These are phyloP conservation scores for Nakataea oryzae DNA, from an alignment of 2,329 filamentous ascomycete genomes.

Conservation along the genomic window DNA sequence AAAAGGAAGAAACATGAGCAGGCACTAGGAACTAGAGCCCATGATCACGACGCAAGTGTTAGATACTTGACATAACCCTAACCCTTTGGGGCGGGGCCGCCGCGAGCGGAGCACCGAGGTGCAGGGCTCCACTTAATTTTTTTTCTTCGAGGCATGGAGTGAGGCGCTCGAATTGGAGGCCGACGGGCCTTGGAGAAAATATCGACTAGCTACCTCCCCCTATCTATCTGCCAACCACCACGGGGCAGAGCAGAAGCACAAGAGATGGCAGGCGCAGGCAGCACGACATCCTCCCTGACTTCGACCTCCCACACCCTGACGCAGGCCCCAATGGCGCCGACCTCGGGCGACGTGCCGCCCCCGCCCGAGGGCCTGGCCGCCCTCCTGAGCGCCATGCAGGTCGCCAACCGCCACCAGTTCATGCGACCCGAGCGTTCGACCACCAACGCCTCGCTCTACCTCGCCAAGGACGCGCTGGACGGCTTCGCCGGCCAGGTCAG, in stretches of 20 bases:
- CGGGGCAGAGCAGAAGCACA: background rate
- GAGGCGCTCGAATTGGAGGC: background rate
- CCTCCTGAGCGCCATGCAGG: constrained; percentile 33
- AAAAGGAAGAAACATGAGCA: too few species aligned
- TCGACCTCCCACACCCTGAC: constrained; percentile 56
- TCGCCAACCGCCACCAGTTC: constrained; percentile 59
- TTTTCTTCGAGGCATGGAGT: background rate
- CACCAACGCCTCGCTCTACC: constrained; percentile 57
- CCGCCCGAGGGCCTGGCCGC: constrained; percentile 43
- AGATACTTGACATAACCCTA: too few species aligned
- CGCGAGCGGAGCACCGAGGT: background rate
- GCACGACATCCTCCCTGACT: constrained; percentile 49
- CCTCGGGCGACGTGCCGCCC: constrained; percentile 20
- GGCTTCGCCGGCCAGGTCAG: constrained; percentile 64
- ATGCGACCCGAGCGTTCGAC: constrained; percentile 62
- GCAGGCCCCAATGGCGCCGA: constrained; percentile 31
- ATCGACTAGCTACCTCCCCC: background rate
- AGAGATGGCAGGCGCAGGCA: constrained; percentile 25
- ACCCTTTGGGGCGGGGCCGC: background rate
- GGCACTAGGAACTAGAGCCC: too few species aligned
- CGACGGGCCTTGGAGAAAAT: background rate
- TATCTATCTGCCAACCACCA: background rate
- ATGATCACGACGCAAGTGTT: too few species aligned
- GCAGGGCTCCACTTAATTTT: background rate
- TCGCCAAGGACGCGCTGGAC: constrained; percentile 75